Base-by-base conservation (phyloP, 805 yeast genomes). In the Zygotorulaspora florentina region DNA sequence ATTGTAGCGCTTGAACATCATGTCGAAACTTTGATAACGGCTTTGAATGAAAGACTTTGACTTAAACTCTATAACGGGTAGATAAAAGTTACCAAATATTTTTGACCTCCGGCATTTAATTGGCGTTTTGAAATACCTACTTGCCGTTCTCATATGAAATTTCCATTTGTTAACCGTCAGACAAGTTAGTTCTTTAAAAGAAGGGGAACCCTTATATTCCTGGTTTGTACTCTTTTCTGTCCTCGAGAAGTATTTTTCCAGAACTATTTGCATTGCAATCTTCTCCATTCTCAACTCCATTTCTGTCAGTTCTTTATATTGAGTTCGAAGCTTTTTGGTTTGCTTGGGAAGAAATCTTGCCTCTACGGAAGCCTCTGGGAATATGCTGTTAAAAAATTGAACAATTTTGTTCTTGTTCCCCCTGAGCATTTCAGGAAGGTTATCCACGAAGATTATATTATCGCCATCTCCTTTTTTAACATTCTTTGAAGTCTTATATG, bases 261-360 rank as follows among this genome's bases (percentile, higher is more conserved):
- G 29, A 9, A 65, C 48, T 59, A 77, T 56, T 40, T 67, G 54
- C 2, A 72, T 57, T 39, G 72, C 72, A 5, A 66, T 53, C 9
- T 50, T 43, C 50, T 81, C 85, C 18, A 79, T 57, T 13, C 57
- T 28, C 16, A 61, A 45, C 5, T 72, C 57, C 1, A 63, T 51
- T 1, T 52, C 43, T 2, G 54, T 43, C 39, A 71, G 71, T 9
- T 59, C 52, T 1, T 55, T 50, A 16, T 70, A 65, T 15, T 65
- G 51, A 3, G 35, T 26, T 11, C 66, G 64, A 16, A 80, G 59
- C n/a, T 63, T 64, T 3, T 65, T 53, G 51, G 67, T 72, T 35
- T 75, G 68, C 40, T 74, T 49, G 11, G 65, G 70, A 33, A 83
- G 72, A 45, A 80, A 77, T 87, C 89, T 83, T 0, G 85, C 65